These are phyloP conservation scores for Chaetothyriales sp. DNA, from an alignment of 2,329 filamentous ascomycete genomes.

Conservation along the genomic window DNA sequence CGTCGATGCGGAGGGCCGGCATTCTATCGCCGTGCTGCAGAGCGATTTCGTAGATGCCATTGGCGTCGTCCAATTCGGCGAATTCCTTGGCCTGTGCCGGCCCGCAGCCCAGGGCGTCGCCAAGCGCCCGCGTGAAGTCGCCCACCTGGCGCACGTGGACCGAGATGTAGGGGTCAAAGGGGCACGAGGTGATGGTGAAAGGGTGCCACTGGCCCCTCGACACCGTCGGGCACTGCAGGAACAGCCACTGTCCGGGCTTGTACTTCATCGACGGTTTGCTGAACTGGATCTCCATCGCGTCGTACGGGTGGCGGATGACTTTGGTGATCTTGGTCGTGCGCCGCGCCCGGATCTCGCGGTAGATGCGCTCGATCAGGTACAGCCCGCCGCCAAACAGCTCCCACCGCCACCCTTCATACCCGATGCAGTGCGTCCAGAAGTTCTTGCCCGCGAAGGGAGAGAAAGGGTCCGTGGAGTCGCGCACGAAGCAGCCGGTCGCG, in stretches of 20 bases:
- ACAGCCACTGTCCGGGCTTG: conserved; percentile 97
- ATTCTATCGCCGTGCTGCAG: conserved; percentile 86
- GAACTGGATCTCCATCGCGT: conserved; percentile 96
- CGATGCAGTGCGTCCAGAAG: conserved; percentile 89
- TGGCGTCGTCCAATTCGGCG: conserved; percentile 79
- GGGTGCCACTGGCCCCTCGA: conserved; percentile 93
- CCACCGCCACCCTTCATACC: conserved; percentile 95
- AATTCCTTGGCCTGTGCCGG: conserved; percentile 77
- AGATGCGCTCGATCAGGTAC: conserved; percentile 78
- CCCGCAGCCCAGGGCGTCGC: conserved; percentile 86
- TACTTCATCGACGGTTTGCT: conserved; percentile 92
- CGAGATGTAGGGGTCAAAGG: conserved; percentile 86
- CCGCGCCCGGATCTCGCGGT: conserved; percentile 74
- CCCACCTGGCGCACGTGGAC: conserved; percentile 93
- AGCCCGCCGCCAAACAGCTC: conserved; percentile 74
- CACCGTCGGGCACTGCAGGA: conserved; percentile 81
- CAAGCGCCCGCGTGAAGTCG: conserved; percentile 89
- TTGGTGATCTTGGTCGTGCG: conserved; percentile 80
- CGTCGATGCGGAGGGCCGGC: conserved; percentile 80
- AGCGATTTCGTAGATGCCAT: conserved; percentile 96
- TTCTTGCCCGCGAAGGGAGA: conserved; percentile 71
- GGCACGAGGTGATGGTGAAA: conserved; percentile 97
- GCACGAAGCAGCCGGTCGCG: conserved; percentile 89
- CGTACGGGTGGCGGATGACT: conserved; percentile 89
- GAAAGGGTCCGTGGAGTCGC: conserved; percentile 55